phyloP scores from a whole-genome alignment of 768 basidiomycete species.

The Auricularia sp. region DNA sequence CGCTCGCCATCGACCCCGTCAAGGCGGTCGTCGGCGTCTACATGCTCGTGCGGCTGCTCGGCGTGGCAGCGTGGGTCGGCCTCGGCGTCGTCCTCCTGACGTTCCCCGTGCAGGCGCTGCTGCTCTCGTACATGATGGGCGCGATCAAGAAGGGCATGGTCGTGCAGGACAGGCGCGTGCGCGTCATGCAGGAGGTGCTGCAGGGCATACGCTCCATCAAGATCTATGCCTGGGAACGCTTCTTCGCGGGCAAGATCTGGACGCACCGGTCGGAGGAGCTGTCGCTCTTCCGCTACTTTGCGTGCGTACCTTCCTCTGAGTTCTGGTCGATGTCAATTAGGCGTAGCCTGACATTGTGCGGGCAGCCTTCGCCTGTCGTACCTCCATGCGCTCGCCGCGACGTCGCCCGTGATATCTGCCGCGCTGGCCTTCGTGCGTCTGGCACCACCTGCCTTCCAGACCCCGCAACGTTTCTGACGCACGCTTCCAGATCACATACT shows the following conservation, averaged over 20 bases:
- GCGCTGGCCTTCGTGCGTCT: slow-evolving; percentile 37
- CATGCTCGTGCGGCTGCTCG: neutral
- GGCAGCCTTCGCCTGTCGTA: slow-evolving; percentile 19
- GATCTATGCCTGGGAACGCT: slow-evolving; percentile 49
- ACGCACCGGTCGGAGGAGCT: slow-evolving; percentile 21
- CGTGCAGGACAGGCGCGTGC: slow-evolving; percentile 55
- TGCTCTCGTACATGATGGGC: slow-evolving; percentile 41
- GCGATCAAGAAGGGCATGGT: slow-evolving; percentile 47
- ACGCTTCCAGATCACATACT: slow-evolving; percentile 45
- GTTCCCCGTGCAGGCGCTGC: slow-evolving; percentile 46
- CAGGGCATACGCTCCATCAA: slow-evolving; percentile 61
- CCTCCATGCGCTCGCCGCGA: slow-evolving; percentile 35
- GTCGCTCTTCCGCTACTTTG: slow-evolving; percentile 12
- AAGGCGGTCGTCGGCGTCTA: neutral
- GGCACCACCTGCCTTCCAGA: no score
- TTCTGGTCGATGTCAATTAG: neutral
- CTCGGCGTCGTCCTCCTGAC: slow-evolving; percentile 35
- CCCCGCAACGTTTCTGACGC: neutral
- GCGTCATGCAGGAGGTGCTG: slow-evolving; percentile 53
- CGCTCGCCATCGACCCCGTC: neutral
- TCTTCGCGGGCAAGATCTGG: slow-evolving; percentile 35
- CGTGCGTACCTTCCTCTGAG: slow-evolving; percentile 14
- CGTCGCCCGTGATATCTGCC: slow-evolving; percentile 42
- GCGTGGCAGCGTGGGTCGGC: neutral
- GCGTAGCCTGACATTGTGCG: neutral